These are phyloP conservation scores for Penicillium italicum DNA, from an alignment of 2,329 filamentous ascomycete species.

Conservation along the genomic window DNA sequence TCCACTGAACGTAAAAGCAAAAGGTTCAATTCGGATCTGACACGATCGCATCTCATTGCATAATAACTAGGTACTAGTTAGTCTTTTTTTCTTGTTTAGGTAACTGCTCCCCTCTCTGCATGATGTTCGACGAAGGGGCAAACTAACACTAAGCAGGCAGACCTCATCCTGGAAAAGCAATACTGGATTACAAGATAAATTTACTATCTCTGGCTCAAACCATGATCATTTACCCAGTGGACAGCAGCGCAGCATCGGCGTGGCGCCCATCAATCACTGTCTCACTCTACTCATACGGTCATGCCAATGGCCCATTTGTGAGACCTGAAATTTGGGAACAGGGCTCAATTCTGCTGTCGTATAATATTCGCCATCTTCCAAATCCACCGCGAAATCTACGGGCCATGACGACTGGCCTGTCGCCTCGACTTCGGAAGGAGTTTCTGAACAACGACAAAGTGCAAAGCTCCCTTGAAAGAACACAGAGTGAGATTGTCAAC, in stretches of 20 bases:
- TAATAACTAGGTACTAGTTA: not conserved
- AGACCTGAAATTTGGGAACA: not conserved
- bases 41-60: not conserved
- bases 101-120: not conserved
- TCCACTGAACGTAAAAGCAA: not conserved
- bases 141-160: not conserved
- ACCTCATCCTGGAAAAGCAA: no score
- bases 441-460: conserved; percentile 7
- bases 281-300: conserved; percentile 8
- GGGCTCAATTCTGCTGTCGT: not conserved
- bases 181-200: not conserved
- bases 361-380: conserved; percentile 9
- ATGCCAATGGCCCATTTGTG: conserved; percentile 6
- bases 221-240: not conserved
- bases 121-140: not conserved
- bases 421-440: conserved; percentile 6
- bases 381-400: conserved; percentile 7
- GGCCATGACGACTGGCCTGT: conserved; percentile 4
- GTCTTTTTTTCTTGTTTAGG: not conserved
- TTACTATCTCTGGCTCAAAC: not conserved
- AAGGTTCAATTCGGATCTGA: not conserved
- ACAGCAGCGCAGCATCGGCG: not conserved
- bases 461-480: not conserved
- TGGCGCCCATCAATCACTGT: not conserved
- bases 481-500: not conserved